phyloP scores from a whole-genome alignment of 2,329 filamentous ascomycete species.

The Exophiala aquamarina region DNA sequence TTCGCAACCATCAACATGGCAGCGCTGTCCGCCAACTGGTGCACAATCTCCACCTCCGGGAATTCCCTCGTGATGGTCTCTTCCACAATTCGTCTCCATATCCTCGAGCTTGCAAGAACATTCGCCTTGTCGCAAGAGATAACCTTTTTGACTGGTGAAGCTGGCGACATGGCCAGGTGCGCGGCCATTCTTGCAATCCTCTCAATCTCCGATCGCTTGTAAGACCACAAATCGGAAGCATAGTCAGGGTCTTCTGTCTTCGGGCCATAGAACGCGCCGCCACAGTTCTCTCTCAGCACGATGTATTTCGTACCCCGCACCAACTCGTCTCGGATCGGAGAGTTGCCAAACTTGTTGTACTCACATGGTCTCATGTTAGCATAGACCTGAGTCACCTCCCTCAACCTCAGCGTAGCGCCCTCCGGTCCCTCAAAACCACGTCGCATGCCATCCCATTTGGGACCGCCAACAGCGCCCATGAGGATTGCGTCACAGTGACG shows the following conservation, averaged over 20 bases:
- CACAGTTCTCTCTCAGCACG: constrained; percentile 52
- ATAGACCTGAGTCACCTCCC: constrained; percentile 84
- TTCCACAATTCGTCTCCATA: constrained; percentile 81
- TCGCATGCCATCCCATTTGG: too few relatives aligned
- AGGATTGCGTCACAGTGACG: too few relatives aligned
- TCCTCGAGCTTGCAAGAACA: constrained; percentile 78
- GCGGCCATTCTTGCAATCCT: constrained; percentile 77
- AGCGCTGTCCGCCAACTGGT: constrained; percentile 87
- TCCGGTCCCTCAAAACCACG: too few relatives aligned
- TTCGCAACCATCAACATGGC: constrained; percentile 94
- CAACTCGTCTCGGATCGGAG: constrained; percentile 77
- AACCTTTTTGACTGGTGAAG: constrained; percentile 68
- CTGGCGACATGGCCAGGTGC: constrained; percentile 69
- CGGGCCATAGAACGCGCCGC: constrained; percentile 47
- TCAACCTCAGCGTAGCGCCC: constrained; percentile 73
- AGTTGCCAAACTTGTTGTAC: constrained; percentile 72
- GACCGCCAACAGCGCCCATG: too few relatives aligned
- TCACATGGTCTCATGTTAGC: constrained; percentile 79
- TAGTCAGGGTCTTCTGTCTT: constrained; percentile 40
- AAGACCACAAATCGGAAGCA: constrained; percentile 76
- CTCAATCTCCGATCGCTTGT: constrained; percentile 77
- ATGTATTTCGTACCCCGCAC: constrained; percentile 60
- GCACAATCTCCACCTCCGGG: constrained; percentile 73
- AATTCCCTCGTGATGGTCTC: constrained; percentile 82
- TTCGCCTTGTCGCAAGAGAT: constrained; percentile 92